Evolutionary conservation across 225 moss, liverwort and hornwort genomes (phyloP).

Genomic region (Sphagnum contortum): DNA sequence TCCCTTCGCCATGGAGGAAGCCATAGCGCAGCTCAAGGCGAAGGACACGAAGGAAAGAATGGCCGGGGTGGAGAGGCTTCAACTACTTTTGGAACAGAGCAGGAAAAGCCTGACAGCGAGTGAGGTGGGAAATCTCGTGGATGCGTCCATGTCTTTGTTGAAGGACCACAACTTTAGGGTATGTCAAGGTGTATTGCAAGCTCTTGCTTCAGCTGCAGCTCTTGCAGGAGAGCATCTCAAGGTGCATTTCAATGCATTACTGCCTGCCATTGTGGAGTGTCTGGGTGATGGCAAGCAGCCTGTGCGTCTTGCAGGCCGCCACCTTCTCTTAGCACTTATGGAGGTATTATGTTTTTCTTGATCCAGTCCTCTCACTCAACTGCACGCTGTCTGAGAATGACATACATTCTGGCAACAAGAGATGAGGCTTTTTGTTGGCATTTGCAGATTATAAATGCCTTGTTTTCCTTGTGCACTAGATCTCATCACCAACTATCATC

Average conservation of each 20-base stretch:
- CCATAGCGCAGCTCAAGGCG: slow-evolving; percentile 79
- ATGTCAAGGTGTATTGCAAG: slow-evolving; percentile 86
- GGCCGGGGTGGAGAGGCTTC: slow-evolving; percentile 95
- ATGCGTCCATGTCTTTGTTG: slow-evolving; percentile 77
- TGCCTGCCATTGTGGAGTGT: slow-evolving; percentile 91
- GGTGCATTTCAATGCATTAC: slow-evolving; percentile 82
- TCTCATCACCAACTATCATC: slow-evolving; percentile 84
- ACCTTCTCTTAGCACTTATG: slow-evolving; percentile 85
- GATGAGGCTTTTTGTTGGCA: slow-evolving; percentile 3
- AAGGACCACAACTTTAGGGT: slow-evolving; percentile 97
- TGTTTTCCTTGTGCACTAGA: slow-evolving; percentile 17
- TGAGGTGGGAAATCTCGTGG: slow-evolving; percentile 78
- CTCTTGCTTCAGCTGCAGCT: slow-evolving; percentile 84
- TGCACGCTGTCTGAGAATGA: neutral
- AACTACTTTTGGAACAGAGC: slow-evolving; percentile 76
- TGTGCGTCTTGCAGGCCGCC: slow-evolving; percentile 88
- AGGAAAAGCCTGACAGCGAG: slow-evolving; percentile 79
- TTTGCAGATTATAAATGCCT: too few species aligned
- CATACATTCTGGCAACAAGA: slow-evolving; percentile 6
- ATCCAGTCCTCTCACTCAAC: neutral
- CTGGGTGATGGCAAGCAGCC: slow-evolving; percentile 95
- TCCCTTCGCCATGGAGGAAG: slow-evolving; percentile 65
- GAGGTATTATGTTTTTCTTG: slow-evolving; percentile 37
- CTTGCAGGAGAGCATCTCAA: slow-evolving; percentile 86
- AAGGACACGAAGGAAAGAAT: slow-evolving; percentile 97